Conservation (phyloP, 2,329 filamentous ascomycete genomes). For the Aspergillus viridinutans region DNA sequence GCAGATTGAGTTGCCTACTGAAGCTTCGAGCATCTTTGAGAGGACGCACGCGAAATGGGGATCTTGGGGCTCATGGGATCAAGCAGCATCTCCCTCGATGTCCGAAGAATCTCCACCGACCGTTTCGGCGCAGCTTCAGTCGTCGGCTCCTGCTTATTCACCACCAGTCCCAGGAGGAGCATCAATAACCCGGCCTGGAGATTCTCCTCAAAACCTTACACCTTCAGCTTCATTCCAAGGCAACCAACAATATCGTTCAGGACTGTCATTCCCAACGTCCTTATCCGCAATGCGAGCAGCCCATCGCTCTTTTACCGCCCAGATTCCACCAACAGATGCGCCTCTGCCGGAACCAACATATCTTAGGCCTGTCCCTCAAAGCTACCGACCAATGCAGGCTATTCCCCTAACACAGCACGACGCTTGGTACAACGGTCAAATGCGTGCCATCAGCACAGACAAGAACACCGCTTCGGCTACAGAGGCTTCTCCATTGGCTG, state of each 20-base stretch:
- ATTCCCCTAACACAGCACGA: slow-evolving; percentile 26
- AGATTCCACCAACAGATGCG: slow-evolving; percentile 17
- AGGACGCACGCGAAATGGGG: slow-evolving; percentile 78
- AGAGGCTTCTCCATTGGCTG: slow-evolving; percentile 45
- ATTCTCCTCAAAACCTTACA: slow-evolving; percentile 8
- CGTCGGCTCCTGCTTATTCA: slow-evolving; percentile 15
- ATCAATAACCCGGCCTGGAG: slow-evolving; percentile 5
- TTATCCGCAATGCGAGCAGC: slow-evolving; percentile 17
- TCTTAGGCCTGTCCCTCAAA: slow-evolving; percentile 22
- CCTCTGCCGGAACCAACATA: slow-evolving; percentile 32
- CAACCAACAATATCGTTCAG: slow-evolving; percentile 15
- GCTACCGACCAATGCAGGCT: slow-evolving; percentile 14
- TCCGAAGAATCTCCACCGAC: slow-evolving; percentile 23
- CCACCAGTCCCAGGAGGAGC: slow-evolving; percentile 9
- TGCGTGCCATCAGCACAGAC: slow-evolving; percentile 18
- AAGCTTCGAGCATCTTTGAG: slow-evolving; percentile 70
- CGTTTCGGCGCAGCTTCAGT: slow-evolving; percentile 12
- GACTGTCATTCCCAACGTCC: slow-evolving; percentile 12
- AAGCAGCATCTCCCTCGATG: slow-evolving; percentile 28
- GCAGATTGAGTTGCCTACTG: slow-evolving; percentile 80
- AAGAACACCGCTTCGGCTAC: slow-evolving; percentile 30
- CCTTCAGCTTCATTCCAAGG: slow-evolving; percentile 10
- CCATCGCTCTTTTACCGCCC: slow-evolving; percentile 15
- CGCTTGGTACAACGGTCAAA: slow-evolving; percentile 29
- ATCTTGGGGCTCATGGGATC: slow-evolving; percentile 53